A percentile compares a stretch with the other conserved stretches of the same genome.
phyloP scores from a whole-genome alignment of 495 filamentous ascomycete genomes.

The Talaromyces liani region DNA sequence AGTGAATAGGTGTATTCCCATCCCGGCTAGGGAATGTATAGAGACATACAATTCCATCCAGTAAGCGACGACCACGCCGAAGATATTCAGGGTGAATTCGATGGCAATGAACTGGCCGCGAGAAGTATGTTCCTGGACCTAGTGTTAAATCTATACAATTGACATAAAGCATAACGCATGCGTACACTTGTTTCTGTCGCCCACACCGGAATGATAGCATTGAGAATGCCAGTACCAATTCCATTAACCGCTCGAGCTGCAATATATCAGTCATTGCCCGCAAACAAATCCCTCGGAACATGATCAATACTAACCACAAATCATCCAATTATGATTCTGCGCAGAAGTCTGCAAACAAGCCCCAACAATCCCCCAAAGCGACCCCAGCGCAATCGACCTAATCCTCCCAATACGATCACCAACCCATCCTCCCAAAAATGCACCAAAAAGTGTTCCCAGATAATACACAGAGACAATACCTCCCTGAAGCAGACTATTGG shows the following conservation, averaged over 20 bases:
- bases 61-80: conserved; percentile 65
- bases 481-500: conserved; percentile 56
- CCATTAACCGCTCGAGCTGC: conserved; percentile 57
- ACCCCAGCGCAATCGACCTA: conserved; percentile 54
- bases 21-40: too few relatives aligned
- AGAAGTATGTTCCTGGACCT: conserved; percentile 57
- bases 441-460: conserved; percentile 65
- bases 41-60: conserved; percentile 59
- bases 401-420: conserved; percentile 53
- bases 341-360: conserved; percentile 55
- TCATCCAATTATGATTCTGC: conserved; percentile 65
- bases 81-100: conserved; percentile 68
- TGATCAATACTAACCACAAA: conserved; percentile 40
- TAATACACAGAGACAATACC: conserved; percentile 67
- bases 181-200: conserved; percentile 53
- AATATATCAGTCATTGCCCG: conserved; percentile 2
- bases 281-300: not conserved
- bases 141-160: too few relatives aligned
- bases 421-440: conserved; percentile 50
- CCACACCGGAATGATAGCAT: conserved; percentile 66
- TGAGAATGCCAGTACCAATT: conserved; percentile 66
- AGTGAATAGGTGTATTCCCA: not conserved
- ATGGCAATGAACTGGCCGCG: conserved; percentile 66
- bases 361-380: conserved; percentile 50
- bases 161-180: too few relatives aligned